phyloP scores from a whole-genome alignment of 371 early-diverging fungal species.

The Hamiltosporidium tvaerminnensis region DNA sequence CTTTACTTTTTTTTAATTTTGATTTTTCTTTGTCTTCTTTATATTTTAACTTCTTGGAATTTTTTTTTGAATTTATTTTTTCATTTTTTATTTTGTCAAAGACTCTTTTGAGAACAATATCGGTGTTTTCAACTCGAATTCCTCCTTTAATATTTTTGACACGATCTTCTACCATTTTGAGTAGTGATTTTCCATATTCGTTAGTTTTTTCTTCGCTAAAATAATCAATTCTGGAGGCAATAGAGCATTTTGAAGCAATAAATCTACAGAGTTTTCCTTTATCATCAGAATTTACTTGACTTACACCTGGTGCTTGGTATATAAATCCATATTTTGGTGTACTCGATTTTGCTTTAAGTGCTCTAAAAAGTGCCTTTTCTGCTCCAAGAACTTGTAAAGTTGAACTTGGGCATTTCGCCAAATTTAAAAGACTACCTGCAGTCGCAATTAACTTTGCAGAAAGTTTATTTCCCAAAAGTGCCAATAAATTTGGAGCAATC shows the following conservation, averaged over 20 bases:
- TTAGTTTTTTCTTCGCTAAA: constrained; percentile 68
- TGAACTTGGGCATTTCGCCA: constrained; percentile 82
- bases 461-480: constrained; percentile 82
- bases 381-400: constrained; percentile 96
- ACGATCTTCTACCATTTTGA: constrained; percentile 80
- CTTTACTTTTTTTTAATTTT: constrained; percentile 3
- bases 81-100: background rate
- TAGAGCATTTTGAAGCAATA: constrained; percentile 87
- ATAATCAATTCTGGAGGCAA: constrained; percentile 88
- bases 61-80: background rate
- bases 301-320: constrained; percentile 81
- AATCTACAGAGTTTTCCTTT: constrained; percentile 91
- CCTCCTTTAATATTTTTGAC: constrained; percentile 75
- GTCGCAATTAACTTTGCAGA: constrained; percentile 81
- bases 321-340: constrained; percentile 96
- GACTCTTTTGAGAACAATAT: constrained; percentile 74
- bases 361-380: constrained; percentile 88
- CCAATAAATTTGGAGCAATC: constrained; percentile 88
- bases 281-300: constrained; percentile 65
- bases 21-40: no score
- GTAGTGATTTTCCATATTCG: constrained; percentile 81
- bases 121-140: constrained; percentile 67
- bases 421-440: constrained; percentile 82
- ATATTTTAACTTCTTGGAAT: no score
- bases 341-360: constrained; percentile 82